Conservation (phyloP, 2,329 filamentous ascomycete genomes). For the Macrophomina phaseolina region DNA sequence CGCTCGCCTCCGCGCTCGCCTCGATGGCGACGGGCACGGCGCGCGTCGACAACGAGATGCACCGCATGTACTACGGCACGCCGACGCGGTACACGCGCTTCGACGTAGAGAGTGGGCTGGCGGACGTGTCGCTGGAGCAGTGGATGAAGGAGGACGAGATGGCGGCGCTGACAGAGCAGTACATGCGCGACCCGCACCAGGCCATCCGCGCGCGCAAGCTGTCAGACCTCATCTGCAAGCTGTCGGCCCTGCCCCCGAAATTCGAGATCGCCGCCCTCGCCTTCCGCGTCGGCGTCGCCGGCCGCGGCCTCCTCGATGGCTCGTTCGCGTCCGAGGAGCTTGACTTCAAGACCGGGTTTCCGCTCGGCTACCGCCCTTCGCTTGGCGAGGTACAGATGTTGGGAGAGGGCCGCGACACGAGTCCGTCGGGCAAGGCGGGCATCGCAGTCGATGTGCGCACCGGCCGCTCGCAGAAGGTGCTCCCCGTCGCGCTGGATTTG, state of each 20-base stretch:
- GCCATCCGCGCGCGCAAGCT: constrained; percentile 38
- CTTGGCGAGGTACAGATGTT: constrained; percentile 36
- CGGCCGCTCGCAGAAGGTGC: constrained; percentile 39
- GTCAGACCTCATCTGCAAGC: constrained; percentile 44
- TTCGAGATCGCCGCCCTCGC: constrained; percentile 42
- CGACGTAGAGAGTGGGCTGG: constrained; percentile 48
- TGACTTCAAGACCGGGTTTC: constrained; percentile 46
- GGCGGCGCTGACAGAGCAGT: constrained; percentile 46
- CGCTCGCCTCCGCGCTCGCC: constrained; percentile 43
- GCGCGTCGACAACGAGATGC: constrained; percentile 49
- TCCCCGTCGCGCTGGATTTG: constrained; percentile 43
- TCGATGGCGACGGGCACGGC: constrained; percentile 47
- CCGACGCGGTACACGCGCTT: constrained; percentile 47
- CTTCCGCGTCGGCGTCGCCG: constrained; percentile 42
- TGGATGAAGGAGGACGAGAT: constrained; percentile 51
- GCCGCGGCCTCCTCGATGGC: constrained; percentile 38
- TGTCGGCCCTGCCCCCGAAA: constrained; percentile 42
- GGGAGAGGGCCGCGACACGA: constrained; percentile 34
- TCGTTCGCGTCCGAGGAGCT: constrained; percentile 42
- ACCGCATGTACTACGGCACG: constrained; percentile 46
- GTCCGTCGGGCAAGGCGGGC: constrained; percentile 41
- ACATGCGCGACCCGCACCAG: constrained; percentile 46
- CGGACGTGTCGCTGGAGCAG: constrained; percentile 46
- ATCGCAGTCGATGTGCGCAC: constrained; percentile 35
- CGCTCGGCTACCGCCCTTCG: constrained; percentile 34